A percentile compares a stretch with the other conserved stretches of the same genome.
phyloP scores from a whole-genome alignment of 148 eudicot genomes.

The Silene latifolia region DNA sequence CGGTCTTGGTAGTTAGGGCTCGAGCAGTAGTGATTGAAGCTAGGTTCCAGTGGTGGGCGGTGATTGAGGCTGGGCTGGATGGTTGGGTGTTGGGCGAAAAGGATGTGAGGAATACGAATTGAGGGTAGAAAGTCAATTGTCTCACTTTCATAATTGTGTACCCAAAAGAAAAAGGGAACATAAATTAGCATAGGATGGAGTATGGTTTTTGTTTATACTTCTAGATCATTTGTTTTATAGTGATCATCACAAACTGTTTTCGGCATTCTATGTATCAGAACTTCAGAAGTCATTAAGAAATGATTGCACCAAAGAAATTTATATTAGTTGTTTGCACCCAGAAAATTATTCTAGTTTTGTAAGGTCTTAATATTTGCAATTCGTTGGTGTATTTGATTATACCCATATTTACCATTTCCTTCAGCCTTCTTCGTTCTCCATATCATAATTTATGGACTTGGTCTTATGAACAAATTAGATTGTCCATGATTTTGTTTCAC shows the following conservation, averaged over 20 bases:
- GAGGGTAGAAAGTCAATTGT: no score
- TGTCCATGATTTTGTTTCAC: background rate
- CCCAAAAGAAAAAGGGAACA: no score
- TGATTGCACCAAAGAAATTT: background rate
- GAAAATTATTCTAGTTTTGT: background rate
- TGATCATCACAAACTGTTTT: background rate
- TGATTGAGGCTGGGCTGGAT: no score
- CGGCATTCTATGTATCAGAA: background rate
- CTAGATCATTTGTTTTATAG: background rate
- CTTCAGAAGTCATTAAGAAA: conserved; percentile 5
- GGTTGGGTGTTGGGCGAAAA: no score
- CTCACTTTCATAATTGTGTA: no score
- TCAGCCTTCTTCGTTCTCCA: background rate
- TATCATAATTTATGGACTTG: background rate
- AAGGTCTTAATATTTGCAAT: background rate
- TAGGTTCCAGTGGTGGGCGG: no score
- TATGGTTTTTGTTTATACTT: background rate
- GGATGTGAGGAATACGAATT: no score
- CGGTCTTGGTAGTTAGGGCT: no score
- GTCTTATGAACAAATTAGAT: background rate
- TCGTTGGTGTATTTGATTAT: background rate
- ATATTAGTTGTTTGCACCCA: background rate
- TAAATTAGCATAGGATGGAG: no score
- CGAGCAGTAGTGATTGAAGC: no score
- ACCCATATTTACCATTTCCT: background rate